These are phyloP conservation scores for Beauveria rudraprayagi DNA, from an alignment of 2,329 filamentous ascomycete species.

Conservation along the genomic window DNA sequence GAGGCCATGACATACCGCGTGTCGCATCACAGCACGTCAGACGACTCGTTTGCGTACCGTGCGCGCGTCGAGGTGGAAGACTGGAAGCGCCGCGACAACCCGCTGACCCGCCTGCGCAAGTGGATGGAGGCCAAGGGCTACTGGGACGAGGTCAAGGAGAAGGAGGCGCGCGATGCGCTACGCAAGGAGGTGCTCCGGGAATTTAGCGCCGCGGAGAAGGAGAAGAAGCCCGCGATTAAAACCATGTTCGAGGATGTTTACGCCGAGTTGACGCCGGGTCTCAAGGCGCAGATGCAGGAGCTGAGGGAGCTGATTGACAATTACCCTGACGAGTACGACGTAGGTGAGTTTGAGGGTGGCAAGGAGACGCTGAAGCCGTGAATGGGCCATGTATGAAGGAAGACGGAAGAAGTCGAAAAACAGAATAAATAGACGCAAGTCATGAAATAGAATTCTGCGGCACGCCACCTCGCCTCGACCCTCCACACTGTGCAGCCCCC, in stretches of 20 bases:
- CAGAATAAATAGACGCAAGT: conserved; percentile 2
- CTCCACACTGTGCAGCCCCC: no score
- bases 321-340: conserved; percentile 90
- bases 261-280: conserved; percentile 74
- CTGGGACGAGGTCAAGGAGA: conserved; percentile 83
- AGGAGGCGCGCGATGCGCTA: conserved; percentile 54
- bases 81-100: conserved; percentile 88
- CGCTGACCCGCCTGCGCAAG: conserved; percentile 75
- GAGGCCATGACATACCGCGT: conserved; percentile 99
- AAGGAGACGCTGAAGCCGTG: conserved; percentile 48
- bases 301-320: conserved; percentile 69
- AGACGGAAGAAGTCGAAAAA: not conserved
- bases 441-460: not conserved
- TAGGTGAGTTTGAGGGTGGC: conserved; percentile 67
- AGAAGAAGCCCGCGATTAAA: conserved; percentile 67
- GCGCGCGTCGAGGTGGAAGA: conserved; percentile 90
- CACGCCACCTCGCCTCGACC: no score
- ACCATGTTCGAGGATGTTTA: conserved; percentile 84
- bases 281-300: conserved; percentile 61
- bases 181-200: conserved; percentile 73
- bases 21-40: conserved; percentile 91
- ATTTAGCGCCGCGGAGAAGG: conserved; percentile 74
- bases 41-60: conserved; percentile 94
- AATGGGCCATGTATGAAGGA: conserved; percentile 5
- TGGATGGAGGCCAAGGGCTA: conserved; percentile 78